Base-by-base conservation (phyloP, 164 flowering plant genomes). In the Vitis vinifera region DNA sequence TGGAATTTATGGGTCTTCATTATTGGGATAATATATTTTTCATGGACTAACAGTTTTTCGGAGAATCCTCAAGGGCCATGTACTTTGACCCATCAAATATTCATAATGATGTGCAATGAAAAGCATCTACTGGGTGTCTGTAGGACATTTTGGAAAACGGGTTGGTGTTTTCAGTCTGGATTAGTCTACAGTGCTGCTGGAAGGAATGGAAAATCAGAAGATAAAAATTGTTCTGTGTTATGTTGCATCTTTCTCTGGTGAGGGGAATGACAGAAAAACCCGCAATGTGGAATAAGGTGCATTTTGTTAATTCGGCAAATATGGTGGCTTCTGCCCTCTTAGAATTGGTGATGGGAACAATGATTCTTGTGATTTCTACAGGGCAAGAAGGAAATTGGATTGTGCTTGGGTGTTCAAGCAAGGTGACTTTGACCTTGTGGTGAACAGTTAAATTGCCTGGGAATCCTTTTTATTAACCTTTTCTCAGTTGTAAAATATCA, bases 361-460 rank as follows among this genome's bases (percentile, higher is more conserved):
- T 5, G 14, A 53, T n/a, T 53, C n/a, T 53, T 53, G 56, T 51
- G 56, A 12, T 10, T 53, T 53, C 10, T 53, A 53, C 10, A n/a
- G n/a, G 56, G n/a, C 56, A 53, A 53, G 56, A 53, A n/a, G 56
- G 14, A 14, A 6, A 53, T 14, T 53, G 56, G 7, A 12, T 53
- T 53, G 16, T 53, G 56, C 56, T 53, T 10, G 14, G 56, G 56
- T 53, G 44, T 13, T 53, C 56, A 53, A 53, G n/a, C 15, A 53
- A 10, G 56, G 56, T 53, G 56, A n/a, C 56, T 53, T 53, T n/a
- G n/a, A 53, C n/a, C 56, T 53, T 53, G 56, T 53, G 16, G 53
- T 51, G 11, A 51, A 51, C 8, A 51, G 3, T 51, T 15, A 13
- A 53, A 53, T 53, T 53, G 2, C 17, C 56, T 53, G 0, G 56